Percentiles rank a stretch among this genome's conserved stretches.
Conservation (phyloP, 805 yeast genomes). For the Ogataea ganodermae region DNA sequence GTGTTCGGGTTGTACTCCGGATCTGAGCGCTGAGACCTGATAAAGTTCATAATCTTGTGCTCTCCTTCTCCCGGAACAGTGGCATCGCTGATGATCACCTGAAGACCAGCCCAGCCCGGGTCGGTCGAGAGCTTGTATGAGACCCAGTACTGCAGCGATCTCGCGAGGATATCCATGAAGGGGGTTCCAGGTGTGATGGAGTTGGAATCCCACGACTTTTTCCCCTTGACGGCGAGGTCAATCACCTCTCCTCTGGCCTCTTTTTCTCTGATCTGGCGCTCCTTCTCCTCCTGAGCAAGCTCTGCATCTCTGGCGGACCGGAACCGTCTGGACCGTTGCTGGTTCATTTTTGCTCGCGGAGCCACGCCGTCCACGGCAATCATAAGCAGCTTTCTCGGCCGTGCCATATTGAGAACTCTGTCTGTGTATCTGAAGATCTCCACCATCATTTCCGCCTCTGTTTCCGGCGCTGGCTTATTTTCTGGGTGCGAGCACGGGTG, state of each 20-base stretch:
- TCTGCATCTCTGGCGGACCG: conserved; percentile 89
- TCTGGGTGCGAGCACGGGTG: conserved; percentile 99
- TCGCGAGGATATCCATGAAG: conserved; percentile 89
- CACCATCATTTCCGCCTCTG: conserved; percentile 94
- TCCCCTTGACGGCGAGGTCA: conserved; percentile 71
- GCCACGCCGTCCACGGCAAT: conserved; percentile 99
- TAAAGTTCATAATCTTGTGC: conserved; percentile 95
- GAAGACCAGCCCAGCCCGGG: conserved; percentile 90
- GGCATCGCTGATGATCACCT: conserved; percentile 91
- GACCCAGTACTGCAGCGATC: conserved; percentile 85
- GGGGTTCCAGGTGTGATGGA: conserved; percentile 99
- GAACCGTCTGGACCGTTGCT: conserved; percentile 91
- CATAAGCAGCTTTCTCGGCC: conserved; percentile 89
- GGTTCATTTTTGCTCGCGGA: conserved; percentile 97
- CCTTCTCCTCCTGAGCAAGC: conserved; percentile 71
- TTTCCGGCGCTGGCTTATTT: conserved; percentile 91
- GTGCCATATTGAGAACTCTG: conserved; percentile 86
- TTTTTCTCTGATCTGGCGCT: conserved; percentile 56
- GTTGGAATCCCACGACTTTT: conserved; percentile 90
- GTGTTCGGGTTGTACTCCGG: conserved; percentile 91
- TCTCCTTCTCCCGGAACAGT: conserved; percentile 99
- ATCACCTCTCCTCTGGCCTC: conserved; percentile 70
- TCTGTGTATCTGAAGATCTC: conserved; percentile 93
- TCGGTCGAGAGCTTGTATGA: conserved; percentile 84
- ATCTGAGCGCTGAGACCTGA: conserved; percentile 84